Percentiles rank a stretch among this genome's conserved stretches.
These are phyloP conservation scores for Thelonectria olida DNA, from an alignment of 2,329 filamentous ascomycete species.

Conservation along the genomic window DNA sequence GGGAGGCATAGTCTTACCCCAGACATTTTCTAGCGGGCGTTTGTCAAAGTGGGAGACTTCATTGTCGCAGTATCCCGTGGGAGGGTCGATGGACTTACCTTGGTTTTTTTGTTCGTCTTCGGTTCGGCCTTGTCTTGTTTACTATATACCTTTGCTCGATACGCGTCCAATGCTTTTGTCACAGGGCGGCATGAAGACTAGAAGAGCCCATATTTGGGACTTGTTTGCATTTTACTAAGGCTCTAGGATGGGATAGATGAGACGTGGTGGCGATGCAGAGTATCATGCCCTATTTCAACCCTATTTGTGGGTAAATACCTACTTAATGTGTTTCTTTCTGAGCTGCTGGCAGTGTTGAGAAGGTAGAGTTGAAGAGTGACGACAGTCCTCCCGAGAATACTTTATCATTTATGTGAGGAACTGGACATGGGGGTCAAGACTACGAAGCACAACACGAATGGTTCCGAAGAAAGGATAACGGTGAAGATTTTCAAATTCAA, in stretches of 20 bases:
- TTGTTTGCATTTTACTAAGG: not conserved
- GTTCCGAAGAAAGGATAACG: too few relatives aligned
- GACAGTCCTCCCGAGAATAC: too few relatives aligned
- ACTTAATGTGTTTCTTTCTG: too few relatives aligned
- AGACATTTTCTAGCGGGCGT: constrained; percentile 35
- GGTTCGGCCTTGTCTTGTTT: constrained; percentile 1
- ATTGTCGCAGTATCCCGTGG: not conserved
- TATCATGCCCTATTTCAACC: too few relatives aligned
- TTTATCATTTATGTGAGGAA: too few relatives aligned
- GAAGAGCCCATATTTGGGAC: not conserved
- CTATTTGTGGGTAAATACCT: too few relatives aligned
- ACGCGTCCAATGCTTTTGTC: not conserved
- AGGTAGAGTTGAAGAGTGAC: too few relatives aligned
- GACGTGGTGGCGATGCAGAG: not conserved
- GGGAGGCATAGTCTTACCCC: constrained; percentile 15
- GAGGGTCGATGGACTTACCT: not conserved
- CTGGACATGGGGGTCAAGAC: too few relatives aligned
- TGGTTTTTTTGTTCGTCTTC: constrained; percentile 7
- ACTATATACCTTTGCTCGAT: constrained; percentile 9
- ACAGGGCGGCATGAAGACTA: constrained; percentile 2
- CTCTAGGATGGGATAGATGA: not conserved
- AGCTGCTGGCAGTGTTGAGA: too few relatives aligned
- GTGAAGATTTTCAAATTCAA: too few relatives aligned
- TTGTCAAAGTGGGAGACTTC: constrained; percentile 18
- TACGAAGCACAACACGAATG: too few relatives aligned